Evolutionary conservation across 257 asterid species (phyloP), one percentile per base, ranked within the genome.

Genomic region (Capsicum pubescens): DNA sequence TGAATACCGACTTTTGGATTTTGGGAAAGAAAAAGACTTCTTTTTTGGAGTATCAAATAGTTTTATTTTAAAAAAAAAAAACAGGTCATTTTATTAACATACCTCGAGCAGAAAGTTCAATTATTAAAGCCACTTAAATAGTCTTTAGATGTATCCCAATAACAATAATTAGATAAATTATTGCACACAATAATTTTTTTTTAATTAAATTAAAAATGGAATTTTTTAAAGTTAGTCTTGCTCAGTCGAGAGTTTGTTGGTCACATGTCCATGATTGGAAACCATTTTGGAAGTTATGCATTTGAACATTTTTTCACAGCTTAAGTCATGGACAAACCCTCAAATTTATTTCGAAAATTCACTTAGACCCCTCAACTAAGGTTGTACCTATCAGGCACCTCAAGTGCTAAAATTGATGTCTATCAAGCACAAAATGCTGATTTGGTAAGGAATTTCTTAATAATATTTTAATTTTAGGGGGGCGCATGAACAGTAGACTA

Each of bases 231-330:
- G 58, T 21, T 7, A 52, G 59, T 15, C 3, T 14, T 76, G 42
- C 14, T 50, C 12, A 52, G 61, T 36, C 8, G 36, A 68, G 15
- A 76, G 81, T 76, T 76, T 52, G 81, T 52, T 76, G 81, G 48
- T 52, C 26, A 26, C 26, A 26, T 26, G 26, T 26, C 26, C 26
- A 26, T 26, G 26, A 26, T 26, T 26, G 26, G 26, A 26, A 60
- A 80, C 59, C 0, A 11, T 59, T 80, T 80, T 3, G n/a, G 26
- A 80, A 42, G 58, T 80, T 80, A 14, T 35, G 74, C 48, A 79
- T 8, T 36, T 46, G 35, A 16, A 69, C 59, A 72, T 21, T 19
- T 72, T 71, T 48, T 52, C 81, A 76, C 84, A 81, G 26, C 1
- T 26, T 26, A 1, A 26, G 26, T 26, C 26, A 26, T 26, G 26